Evolutionary conservation across 2,329 filamentous ascomycete species (phyloP).

Genomic region (Epichloe typhina): DNA sequence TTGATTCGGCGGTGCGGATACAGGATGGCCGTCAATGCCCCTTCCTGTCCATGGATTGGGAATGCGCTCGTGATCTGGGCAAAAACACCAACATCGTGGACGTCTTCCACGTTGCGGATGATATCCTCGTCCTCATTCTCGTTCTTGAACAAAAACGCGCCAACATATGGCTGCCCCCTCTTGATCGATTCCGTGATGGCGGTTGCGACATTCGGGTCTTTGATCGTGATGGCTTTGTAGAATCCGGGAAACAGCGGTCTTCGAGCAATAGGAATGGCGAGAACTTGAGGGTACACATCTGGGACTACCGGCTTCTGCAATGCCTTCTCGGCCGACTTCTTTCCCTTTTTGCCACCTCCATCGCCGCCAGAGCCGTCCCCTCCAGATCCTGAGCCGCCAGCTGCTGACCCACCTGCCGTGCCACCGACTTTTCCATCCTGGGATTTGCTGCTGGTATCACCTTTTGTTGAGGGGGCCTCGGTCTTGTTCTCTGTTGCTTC

Average conservation of each 20-base stretch:
- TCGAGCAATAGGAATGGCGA: constrained; percentile 92
- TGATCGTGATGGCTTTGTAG: constrained; percentile 96
- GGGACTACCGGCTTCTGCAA: constrained; percentile 82
- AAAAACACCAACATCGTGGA: constrained; percentile 93
- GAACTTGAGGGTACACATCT: constrained; percentile 92
- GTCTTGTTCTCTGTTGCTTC: constrained; percentile 34
- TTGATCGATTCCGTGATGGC: constrained; percentile 96
- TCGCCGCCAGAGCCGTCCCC: constrained; percentile 45
- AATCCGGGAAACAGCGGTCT: constrained; percentile 92
- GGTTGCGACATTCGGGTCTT: constrained; percentile 77
- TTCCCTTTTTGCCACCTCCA: constrained; percentile 55
- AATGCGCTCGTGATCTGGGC: constrained; percentile 96
- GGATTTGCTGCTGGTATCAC: constrained; percentile 21
- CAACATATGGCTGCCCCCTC: constrained; percentile 91
- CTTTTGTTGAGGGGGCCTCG: constrained; percentile 31
- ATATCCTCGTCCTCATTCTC: constrained; percentile 88
- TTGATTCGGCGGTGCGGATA: constrained; percentile 94
- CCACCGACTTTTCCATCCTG: constrained; percentile 38
- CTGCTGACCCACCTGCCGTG: constrained; percentile 36
- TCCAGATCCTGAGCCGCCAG: constrained; percentile 31
- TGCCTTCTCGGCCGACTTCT: constrained; percentile 59
- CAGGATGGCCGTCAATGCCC: constrained; percentile 78
- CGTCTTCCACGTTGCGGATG: constrained; percentile 79
- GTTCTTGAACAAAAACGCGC: constrained; percentile 93
- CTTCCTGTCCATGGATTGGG: constrained; percentile 74